Evolutionary conservation across 2,329 filamentous ascomycete species (phyloP), one percentile per base, ranked within the genome.

Genomic region (Ilyonectria mors-panacis): DNA sequence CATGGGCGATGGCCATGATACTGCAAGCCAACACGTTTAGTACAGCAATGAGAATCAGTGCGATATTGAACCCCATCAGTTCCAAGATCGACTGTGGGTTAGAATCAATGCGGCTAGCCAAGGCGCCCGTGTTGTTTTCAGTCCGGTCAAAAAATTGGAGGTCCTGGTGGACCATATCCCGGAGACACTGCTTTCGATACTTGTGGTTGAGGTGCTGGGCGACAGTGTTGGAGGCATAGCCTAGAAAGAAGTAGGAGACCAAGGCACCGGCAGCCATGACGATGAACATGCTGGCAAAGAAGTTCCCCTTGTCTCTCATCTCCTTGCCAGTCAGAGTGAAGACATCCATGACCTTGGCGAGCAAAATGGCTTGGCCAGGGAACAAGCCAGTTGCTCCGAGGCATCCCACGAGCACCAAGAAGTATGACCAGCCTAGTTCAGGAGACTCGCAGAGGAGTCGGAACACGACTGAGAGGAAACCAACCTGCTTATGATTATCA

Each of bases 241-340:
- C 82, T 39, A 83, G 70, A 9, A 71, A 51, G 51, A 81, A 81
- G 70, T 88, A 88, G 10, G 81, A 78, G 1, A 86, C 53, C 1
- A 85, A 77, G n/a, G 81, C 79, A 3, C 80, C 85, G 4, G 80
- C 77, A 3, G 86, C 85, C 42, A 87, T 71, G 1, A 87, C 80
- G 50, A 87, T 83, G 67, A 89, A 89, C 86, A 89, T 88, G 58
- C 83, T 78, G 0, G 86, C 83, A 77, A 81, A 88, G 70, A 88
- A 88, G 72, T 89, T 82, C 9, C 85, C 87, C 1, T 74, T 73
- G 2, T 76, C 66, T 6, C 74, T 75, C 77, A 82, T 79, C 4
- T 68, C 75, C 1, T 78, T 70, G 2, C 78, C 76, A 6, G 73
- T 70, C 2, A 80, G 64, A 2, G 75, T 79, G 62, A 85, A 85